phyloP scores from a whole-genome alignment of 2,329 filamentous ascomycete genomes.

The Aspergillus pseudoterreus region DNA sequence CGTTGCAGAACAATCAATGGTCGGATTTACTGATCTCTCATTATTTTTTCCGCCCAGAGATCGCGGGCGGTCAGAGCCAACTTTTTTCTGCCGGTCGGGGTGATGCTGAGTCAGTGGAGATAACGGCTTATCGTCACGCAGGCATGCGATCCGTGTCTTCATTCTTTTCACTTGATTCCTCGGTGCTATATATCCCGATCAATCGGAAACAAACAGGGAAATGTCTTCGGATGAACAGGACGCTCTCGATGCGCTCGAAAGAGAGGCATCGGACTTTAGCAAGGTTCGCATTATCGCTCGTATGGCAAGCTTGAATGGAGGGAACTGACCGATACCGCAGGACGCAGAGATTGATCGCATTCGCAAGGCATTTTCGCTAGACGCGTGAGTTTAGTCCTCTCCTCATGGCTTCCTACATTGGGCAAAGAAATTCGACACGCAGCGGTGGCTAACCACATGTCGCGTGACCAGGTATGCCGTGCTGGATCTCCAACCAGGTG shows the following conservation, averaged over 20 bases:
- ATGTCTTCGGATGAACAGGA: slow-evolving; percentile 66
- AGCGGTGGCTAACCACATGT: neutral
- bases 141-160: slow-evolving; percentile 1
- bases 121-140: slow-evolving; percentile 19
- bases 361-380: slow-evolving; percentile 78
- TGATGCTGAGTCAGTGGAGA: slow-evolving; percentile 35
- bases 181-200: neutral
- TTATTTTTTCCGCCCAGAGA: slow-evolving; percentile 9
- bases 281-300: slow-evolving; percentile 56
- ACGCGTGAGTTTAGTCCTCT: slow-evolving; percentile 51
- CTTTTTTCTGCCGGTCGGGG: slow-evolving; percentile 24
- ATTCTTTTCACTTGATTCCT: slow-evolving; percentile 2
- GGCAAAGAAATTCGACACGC: neutral
- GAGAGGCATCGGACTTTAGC: slow-evolving; percentile 83
- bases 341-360: slow-evolving; percentile 96
- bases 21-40: neutral
- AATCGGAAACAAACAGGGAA: neutral
- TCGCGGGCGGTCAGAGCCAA: slow-evolving; percentile 22
- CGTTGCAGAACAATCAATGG: slow-evolving; percentile 6
- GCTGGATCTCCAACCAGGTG: slow-evolving; percentile 90
- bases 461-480: slow-evolving; percentile 69
- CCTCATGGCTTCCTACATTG: neutral
- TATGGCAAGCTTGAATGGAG: neutral
- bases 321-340: slow-evolving; percentile 43
- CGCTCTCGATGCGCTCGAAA: slow-evolving; percentile 74